A percentile compares a stretch with the other conserved stretches of the same genome.
Evolutionary conservation across 2,329 filamentous ascomycete genomes (phyloP).

Genomic region (Pseudogymnoascus sp.): DNA sequence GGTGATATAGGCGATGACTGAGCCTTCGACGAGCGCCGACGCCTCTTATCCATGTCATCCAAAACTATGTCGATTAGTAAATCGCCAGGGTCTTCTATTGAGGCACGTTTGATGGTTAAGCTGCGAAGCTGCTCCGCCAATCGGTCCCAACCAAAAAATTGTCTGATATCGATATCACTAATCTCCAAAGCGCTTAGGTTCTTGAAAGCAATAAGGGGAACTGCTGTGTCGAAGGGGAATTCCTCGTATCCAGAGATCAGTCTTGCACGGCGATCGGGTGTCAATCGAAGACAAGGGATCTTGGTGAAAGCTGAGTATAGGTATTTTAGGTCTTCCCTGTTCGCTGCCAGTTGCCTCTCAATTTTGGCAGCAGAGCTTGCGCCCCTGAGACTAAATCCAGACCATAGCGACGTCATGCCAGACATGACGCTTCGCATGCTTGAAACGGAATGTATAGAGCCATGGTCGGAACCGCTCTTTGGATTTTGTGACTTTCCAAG

Average conservation of each 20-base stretch:
- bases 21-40: conserved; percentile 78
- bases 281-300: conserved; percentile 81
- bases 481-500: conserved; percentile 75
- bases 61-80: conserved; percentile 87
- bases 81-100: conserved; percentile 82
- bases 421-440: conserved; percentile 97
- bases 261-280: conserved; percentile 86
- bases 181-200: conserved; percentile 92
- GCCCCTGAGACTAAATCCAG: conserved; percentile 73
- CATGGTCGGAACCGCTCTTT: conserved; percentile 73
- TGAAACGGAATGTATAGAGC: conserved; percentile 90
- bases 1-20: conserved; percentile 71
- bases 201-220: conserved; percentile 95
- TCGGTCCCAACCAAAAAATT: conserved; percentile 95
- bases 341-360: conserved; percentile 80
- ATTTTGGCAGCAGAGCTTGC: conserved; percentile 73
- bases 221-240: conserved; percentile 95
- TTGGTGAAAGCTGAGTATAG: conserved; percentile 98
- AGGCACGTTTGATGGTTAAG: conserved; percentile 78
- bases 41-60: conserved; percentile 90
- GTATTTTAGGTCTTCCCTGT: conserved; percentile 86
- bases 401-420: conserved; percentile 89
- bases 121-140: conserved; percentile 86
- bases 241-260: conserved; percentile 92
- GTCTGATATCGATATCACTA: conserved; percentile 89